Conservation (phyloP, 306 rosid genomes). For the Vicia sativa region DNA sequence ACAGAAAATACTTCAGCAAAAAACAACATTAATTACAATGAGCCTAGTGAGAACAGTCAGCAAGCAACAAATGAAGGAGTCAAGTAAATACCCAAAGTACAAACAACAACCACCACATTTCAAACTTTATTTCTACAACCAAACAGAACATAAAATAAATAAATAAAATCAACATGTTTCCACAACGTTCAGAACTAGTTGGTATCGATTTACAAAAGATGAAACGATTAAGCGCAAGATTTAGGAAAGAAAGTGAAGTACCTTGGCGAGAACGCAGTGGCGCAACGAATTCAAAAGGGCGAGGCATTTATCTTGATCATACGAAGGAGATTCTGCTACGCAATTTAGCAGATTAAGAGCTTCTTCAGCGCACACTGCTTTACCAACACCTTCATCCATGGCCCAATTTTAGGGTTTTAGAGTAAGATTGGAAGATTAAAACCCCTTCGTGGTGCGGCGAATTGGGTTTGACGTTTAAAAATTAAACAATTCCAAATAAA, state of each 20-base stretch:
- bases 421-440: not conserved
- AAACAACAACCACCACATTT: not conserved
- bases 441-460: not conserved
- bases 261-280: conserved; percentile 76
- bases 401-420: conserved; percentile 40
- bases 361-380: conserved; percentile 72
- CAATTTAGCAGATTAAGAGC: conserved; percentile 79
- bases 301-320: conserved; percentile 67
- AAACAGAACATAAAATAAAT: no score
- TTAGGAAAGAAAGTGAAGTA: conserved; percentile 26
- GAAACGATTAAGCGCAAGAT: not conserved
- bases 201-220: not conserved
- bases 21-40: no score
- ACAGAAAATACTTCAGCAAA: no score
- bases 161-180: no score
- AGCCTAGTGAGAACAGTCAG: no score
- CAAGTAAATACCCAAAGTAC: not conserved
- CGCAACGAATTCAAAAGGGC: conserved; percentile 66
- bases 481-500: no score
- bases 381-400: conserved; percentile 50
- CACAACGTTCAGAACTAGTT: conserved; percentile 2
- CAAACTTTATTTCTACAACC: no score
- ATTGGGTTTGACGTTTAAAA: not conserved
- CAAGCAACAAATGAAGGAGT: no score
- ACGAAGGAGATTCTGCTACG: conserved; percentile 63